Evolutionary conservation across 805 yeast genomes (phyloP).

Genomic region (Starmerella vaccinii): DNA sequence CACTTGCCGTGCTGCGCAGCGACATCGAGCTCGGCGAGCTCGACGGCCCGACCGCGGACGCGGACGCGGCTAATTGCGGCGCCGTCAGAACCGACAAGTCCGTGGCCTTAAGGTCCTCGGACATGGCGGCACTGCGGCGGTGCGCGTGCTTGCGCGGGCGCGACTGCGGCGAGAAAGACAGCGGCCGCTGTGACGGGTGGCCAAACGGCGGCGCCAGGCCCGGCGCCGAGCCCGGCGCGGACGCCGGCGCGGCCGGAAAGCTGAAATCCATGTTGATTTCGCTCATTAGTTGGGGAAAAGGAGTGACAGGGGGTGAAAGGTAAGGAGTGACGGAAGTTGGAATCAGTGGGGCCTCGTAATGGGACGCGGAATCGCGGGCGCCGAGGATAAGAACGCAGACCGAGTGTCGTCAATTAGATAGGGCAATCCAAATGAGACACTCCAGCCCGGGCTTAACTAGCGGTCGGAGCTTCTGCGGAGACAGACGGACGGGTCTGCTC

Average conservation of each 20-base stretch:
- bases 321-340: constrained; percentile 6
- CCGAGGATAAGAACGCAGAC: not conserved
- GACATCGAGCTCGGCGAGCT: not conserved
- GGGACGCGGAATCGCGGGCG: not conserved
- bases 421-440: constrained; percentile 6
- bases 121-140: constrained; percentile 27
- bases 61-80: constrained; percentile 9
- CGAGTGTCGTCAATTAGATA: constrained; percentile 9
- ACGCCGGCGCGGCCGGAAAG: constrained; percentile 19
- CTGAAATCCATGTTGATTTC: constrained; percentile 23
- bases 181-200: constrained; percentile 10
- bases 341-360: not conserved
- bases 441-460: constrained; percentile 1
- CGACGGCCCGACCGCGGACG: not conserved
- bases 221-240: not conserved
- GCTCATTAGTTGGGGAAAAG: constrained; percentile 16
- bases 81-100: constrained; percentile 16
- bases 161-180: constrained; percentile 19
- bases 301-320: not conserved
- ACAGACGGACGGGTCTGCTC: not conserved
- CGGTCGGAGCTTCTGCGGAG: not conserved
- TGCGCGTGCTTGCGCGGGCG: constrained; percentile 22
- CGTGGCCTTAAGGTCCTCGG: constrained; percentile 24
- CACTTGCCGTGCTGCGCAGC: not conserved
- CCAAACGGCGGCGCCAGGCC: constrained; percentile 4